These are phyloP conservation scores for Craterostigma plantagineum DNA, from an alignment of 257 asterid species.

Conservation along the genomic window DNA sequence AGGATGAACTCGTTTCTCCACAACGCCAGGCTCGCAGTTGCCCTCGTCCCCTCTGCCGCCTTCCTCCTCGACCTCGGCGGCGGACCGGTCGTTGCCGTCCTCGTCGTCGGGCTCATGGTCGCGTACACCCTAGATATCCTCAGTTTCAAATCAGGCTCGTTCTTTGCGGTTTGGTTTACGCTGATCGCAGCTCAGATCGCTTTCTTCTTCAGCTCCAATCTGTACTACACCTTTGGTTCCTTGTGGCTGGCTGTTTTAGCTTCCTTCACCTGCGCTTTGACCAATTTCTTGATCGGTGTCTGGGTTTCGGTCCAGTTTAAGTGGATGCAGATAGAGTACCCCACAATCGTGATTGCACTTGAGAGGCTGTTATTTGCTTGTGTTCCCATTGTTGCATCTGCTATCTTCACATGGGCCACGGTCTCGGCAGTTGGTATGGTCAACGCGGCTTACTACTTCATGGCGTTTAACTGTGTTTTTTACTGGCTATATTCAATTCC, in stretches of 20 bases:
- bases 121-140: conserved; percentile 86
- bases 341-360: conserved; percentile 72
- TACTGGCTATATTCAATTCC: conserved; percentile 94
- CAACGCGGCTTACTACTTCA: conserved; percentile 75
- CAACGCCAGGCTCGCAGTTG: conserved; percentile 66
- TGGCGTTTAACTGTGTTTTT: conserved; percentile 72
- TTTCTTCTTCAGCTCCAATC: conserved; percentile 64
- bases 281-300: conserved; percentile 76
- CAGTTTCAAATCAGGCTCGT: conserved; percentile 71
- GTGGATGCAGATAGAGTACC: conserved; percentile 93
- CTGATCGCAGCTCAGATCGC: conserved; percentile 67
- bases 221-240: conserved; percentile 37
- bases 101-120: conserved; percentile 64
- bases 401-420: conserved; percentile 87
- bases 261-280: conserved; percentile 44
- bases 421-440: conserved; percentile 82
- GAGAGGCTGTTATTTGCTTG: conserved; percentile 83
- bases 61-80: conserved; percentile 98
- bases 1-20: conserved; percentile 24
- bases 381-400: conserved; percentile 52
- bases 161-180: conserved; percentile 81
- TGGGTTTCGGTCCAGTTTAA: conserved; percentile 95
- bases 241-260: conserved; percentile 42
- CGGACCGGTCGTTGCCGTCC: conserved; percentile 67
- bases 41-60: conserved; percentile 68